A percentile compares a stretch with the other conserved stretches of the same genome.
Conservation (phyloP, 192 early-diverging fungal species). For the Kappamyces sp. region DNA sequence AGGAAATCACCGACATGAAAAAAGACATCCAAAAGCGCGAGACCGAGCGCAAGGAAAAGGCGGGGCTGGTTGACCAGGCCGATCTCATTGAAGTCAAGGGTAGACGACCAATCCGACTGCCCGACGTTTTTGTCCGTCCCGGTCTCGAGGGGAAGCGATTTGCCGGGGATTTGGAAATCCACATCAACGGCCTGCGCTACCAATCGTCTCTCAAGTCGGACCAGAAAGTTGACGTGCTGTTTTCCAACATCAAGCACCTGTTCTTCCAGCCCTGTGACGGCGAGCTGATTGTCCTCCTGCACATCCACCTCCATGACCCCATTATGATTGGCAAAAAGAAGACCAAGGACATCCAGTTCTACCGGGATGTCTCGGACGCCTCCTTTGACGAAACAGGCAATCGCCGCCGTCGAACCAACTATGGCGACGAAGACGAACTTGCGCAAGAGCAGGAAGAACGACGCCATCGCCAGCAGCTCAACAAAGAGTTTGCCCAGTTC, state of each 20-base stretch:
- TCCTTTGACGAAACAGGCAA: constrained; percentile 97
- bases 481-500: constrained; percentile 92
- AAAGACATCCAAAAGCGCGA: constrained; percentile 89
- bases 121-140: constrained; percentile 91
- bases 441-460: constrained; percentile 94
- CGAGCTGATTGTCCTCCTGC: constrained; percentile 91
- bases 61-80: constrained; percentile 93
- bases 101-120: constrained; percentile 66
- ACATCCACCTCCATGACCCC: constrained; percentile 92
- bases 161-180: constrained; percentile 94
- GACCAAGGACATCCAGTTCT: constrained; percentile 97
- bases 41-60: constrained; percentile 89
- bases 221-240: constrained; percentile 84
- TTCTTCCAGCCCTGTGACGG: constrained; percentile 98
- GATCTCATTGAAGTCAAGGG: constrained; percentile 73
- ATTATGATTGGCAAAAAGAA: constrained; percentile 99
- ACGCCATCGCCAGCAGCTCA: constrained; percentile 70
- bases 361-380: constrained; percentile 90
- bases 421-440: constrained; percentile 98
- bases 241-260: constrained; percentile 95
- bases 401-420: constrained; percentile 72
- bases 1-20: constrained; percentile 84
- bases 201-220: constrained; percentile 70
- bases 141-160: constrained; percentile 78
- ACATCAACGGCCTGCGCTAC: constrained; percentile 91